These are phyloP conservation scores for Magnusiomyces paraingens DNA, from an alignment of 1,139 yeast species.

Conservation along the genomic window DNA sequence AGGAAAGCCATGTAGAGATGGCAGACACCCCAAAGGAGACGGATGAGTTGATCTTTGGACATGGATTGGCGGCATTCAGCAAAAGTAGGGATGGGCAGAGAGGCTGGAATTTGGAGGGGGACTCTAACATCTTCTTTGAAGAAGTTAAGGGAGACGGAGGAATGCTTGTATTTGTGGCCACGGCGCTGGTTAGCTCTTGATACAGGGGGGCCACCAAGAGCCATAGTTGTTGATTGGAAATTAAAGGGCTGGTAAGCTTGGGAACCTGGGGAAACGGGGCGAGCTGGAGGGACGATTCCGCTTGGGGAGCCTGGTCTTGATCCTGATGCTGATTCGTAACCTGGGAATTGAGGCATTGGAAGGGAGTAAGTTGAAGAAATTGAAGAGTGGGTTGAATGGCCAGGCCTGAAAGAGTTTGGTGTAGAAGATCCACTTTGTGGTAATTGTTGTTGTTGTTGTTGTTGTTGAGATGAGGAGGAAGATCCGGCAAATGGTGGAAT, in stretches of 20 bases:
- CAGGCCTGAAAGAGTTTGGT: slow-evolving; percentile 1
- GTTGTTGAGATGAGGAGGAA: too few relatives aligned
- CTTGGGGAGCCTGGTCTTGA: too few relatives aligned
- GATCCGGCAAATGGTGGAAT: too few relatives aligned
- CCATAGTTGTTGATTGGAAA: slow-evolving; percentile 30
- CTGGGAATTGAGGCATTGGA: background rate
- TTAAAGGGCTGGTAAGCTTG: slow-evolving; percentile 31
- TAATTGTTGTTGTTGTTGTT: too few relatives aligned
- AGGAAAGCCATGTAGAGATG: slow-evolving; percentile 53
- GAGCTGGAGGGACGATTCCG: too few relatives aligned
- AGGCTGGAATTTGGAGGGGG: slow-evolving; percentile 66
- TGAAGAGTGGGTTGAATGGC: slow-evolving; percentile 14
- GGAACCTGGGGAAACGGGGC: slow-evolving; percentile 3
- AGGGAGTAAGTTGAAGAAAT: slow-evolving; percentile 8
- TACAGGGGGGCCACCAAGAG: slow-evolving; percentile 26
- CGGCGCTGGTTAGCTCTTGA: slow-evolving; percentile 52
- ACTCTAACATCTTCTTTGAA: slow-evolving; percentile 85
- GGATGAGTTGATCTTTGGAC: slow-evolving; percentile 46
- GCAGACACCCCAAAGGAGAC: slow-evolving; percentile 57
- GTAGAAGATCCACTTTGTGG: too few relatives aligned
- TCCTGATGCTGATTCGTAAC: slow-evolving; percentile 6
- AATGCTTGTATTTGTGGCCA: slow-evolving; percentile 93
- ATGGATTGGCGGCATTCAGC: slow-evolving; percentile 56
- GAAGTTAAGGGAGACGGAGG: slow-evolving; percentile 94
- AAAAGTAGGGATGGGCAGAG: slow-evolving; percentile 71